Percentiles rank a stretch among this genome's conserved stretches.
phyloP scores from a whole-genome alignment of 2,329 filamentous ascomycete species.

The Colletotrichum falcatum region DNA sequence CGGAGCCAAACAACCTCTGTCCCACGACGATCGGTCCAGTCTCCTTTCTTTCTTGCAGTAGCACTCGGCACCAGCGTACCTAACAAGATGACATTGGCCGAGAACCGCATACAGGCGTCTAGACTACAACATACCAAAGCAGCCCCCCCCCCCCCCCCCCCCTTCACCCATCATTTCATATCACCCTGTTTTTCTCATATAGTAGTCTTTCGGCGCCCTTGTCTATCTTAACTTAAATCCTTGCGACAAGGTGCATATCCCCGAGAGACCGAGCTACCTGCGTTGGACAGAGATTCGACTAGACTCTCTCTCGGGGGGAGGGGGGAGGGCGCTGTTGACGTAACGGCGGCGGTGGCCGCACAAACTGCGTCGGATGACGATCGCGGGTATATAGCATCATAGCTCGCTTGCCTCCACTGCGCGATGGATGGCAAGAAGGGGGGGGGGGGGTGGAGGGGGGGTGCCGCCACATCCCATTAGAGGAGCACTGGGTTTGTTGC shows the following conservation, averaged over 20 bases:
- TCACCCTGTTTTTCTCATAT: not conserved
- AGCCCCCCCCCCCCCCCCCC: not conserved
- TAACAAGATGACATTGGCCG: too few relatives aligned
- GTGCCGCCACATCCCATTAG: not conserved
- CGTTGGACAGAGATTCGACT: not conserved
- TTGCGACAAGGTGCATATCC: not conserved
- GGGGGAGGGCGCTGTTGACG: not conserved
- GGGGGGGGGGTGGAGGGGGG: not conserved
- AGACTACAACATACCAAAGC: not conserved
- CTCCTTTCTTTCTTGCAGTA: not conserved
- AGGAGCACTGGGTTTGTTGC: not conserved
- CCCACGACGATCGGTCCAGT: not conserved
- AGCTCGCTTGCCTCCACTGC: not conserved
- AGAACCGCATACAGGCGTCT: not conserved
- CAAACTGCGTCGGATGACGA: conserved; percentile 28
- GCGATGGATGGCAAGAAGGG: not conserved
- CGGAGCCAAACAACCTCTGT: not conserved
- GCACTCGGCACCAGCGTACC: not conserved
- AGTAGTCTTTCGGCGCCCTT: not conserved
- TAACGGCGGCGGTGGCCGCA: not conserved
- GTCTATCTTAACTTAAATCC: not conserved
- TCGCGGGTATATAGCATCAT: conserved; percentile 12
- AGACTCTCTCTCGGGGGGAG: not conserved
- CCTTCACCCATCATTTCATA: too few relatives aligned
- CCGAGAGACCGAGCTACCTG: not conserved